A percentile compares a stretch with the other conserved stretches of the same genome.
phyloP scores from a whole-genome alignment of 371 early-diverging fungal genomes.

The Dichotomocladium elegans region DNA sequence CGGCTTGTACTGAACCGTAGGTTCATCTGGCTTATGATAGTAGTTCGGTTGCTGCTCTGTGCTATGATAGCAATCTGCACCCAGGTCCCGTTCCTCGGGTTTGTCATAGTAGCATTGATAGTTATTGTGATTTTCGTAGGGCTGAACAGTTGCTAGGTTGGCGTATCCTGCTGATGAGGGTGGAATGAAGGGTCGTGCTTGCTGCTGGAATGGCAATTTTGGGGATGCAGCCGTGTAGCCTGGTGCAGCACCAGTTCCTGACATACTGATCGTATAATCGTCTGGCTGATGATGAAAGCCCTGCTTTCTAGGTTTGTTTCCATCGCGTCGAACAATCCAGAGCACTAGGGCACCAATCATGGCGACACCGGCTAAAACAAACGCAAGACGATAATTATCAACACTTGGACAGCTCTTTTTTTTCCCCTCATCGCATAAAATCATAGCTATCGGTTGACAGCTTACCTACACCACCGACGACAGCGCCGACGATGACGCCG shows the following conservation, averaged over 20 bases:
- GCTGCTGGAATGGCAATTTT: background rate
- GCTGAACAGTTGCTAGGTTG: background rate
- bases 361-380: constrained; percentile 30
- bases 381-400: background rate
- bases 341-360: constrained; percentile 31
- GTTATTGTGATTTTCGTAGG: background rate
- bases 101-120: constrained; percentile 1
- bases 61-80: background rate
- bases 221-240: background rate
- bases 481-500: constrained; percentile 7
- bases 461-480: constrained; percentile 17
- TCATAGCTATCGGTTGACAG: background rate
- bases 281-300: constrained; percentile 13
- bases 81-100: background rate
- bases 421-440: background rate
- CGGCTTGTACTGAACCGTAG: constrained; percentile 2
- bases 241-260: background rate
- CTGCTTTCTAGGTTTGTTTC: constrained; percentile 12
- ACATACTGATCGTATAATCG: constrained; percentile 12
- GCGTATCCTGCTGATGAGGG: constrained; percentile 1
- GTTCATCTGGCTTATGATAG: constrained; percentile 4
- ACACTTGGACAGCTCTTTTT: too few relatives aligned
- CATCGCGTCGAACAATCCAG: constrained; percentile 30
- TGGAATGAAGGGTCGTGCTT: constrained; percentile 8
- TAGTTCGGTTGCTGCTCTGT: background rate